Percentiles rank a stretch among this genome's conserved stretches.
These are phyloP conservation scores for Sanguinoderma infundibulare DNA, from an alignment of 1,284 basidiomycete genomes.

Conservation along the genomic window DNA sequence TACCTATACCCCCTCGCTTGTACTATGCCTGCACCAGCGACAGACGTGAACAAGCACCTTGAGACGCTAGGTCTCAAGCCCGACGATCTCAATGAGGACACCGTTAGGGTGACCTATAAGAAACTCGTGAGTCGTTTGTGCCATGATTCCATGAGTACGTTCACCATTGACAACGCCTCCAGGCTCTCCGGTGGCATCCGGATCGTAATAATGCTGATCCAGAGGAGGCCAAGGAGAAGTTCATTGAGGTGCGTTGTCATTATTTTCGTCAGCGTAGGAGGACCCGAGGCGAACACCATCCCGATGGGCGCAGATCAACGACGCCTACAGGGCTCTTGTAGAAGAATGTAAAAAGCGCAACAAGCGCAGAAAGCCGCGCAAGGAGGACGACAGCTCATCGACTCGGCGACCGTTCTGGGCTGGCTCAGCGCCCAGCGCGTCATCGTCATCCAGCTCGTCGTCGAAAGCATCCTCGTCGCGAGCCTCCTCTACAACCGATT, in stretches of 20 bases:
- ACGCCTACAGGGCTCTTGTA: constrained; percentile 33
- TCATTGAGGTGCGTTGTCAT: constrained; percentile 63
- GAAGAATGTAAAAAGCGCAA: constrained; percentile 24
- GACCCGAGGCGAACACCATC: neutral
- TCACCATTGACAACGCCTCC: constrained; percentile 10
- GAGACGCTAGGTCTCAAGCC: constrained; percentile 33
- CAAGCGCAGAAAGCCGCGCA: constrained; percentile 20
- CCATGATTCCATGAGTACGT: constrained; percentile 12
- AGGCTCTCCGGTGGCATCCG: constrained; percentile 92
- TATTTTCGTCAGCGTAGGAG: neutral
- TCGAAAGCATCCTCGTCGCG: constrained; percentile 13
- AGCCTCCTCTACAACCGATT: constrained; percentile 14
- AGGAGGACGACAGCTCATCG: constrained; percentile 12
- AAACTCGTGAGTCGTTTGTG: constrained; percentile 59
- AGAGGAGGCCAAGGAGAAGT: constrained; percentile 72
- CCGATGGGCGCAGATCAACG: constrained; percentile 29
- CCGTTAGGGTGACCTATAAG: constrained; percentile 88
- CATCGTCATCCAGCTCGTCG: constrained; percentile 20
- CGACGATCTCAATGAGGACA: constrained; percentile 53
- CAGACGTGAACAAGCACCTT: constrained; percentile 33
- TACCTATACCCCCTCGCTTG: constrained; percentile 18
- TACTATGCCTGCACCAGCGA: constrained; percentile 23
- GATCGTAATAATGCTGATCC: constrained; percentile 71
- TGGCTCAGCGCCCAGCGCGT: constrained; percentile 21
- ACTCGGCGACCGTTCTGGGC: constrained; percentile 19